phyloP scores from a whole-genome alignment of 371 early-diverging fungal species.

The Coemansia sp. region DNA sequence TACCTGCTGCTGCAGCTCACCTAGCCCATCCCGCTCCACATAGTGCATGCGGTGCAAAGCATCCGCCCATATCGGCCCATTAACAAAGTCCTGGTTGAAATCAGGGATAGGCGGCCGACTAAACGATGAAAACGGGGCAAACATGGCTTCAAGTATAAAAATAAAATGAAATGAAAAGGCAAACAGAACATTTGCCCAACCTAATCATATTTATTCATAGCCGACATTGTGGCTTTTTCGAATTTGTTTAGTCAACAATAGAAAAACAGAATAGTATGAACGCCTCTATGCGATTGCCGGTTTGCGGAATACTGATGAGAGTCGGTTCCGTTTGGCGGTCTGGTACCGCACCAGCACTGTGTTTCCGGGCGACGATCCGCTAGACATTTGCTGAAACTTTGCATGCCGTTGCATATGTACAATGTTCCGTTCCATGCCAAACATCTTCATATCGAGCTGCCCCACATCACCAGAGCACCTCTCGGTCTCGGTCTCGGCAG shows the following conservation, averaged over 20 bases:
- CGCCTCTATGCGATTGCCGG: neutral
- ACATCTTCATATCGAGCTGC: slow-evolving; percentile 25
- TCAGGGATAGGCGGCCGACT: neutral
- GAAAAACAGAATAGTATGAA: neutral
- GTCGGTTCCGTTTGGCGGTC: slow-evolving; percentile 23
- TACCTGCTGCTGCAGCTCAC: slow-evolving; percentile 7
- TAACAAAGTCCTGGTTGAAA: slow-evolving; percentile 6
- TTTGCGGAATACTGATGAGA: slow-evolving; percentile 29
- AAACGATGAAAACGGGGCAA: neutral
- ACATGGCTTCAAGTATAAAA: neutral
- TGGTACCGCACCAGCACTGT: slow-evolving; percentile 19
- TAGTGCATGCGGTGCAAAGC: slow-evolving; percentile 1
- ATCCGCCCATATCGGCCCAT: slow-evolving; percentile 3
- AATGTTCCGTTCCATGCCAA: slow-evolving; percentile 23
- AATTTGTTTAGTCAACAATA: neutral
- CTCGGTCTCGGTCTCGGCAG: neutral
- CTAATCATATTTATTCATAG: no score
- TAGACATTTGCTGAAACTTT: neutral
- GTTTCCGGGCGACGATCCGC: slow-evolving; percentile 2
- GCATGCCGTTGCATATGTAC: slow-evolving; percentile 16
- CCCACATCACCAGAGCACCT: slow-evolving; percentile 14
- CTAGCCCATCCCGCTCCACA: neutral
- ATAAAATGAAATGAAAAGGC: slow-evolving; percentile 3
- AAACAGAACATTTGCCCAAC: neutral
- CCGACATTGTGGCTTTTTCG: no score